Conservation (phyloP, 108 stramenopile species). For the Skeletonema tropicum region DNA sequence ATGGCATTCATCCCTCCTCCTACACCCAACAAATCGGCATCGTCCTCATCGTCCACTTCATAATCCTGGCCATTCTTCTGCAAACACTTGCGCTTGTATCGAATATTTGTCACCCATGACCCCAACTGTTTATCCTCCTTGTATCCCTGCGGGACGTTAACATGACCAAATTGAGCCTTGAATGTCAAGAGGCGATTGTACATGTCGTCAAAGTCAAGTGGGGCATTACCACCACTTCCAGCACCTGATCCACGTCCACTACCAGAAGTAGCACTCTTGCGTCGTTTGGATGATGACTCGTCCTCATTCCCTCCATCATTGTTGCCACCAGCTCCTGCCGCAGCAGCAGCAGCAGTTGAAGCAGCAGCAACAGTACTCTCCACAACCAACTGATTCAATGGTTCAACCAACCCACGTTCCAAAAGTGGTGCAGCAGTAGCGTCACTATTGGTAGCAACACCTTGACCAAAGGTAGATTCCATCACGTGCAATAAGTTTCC, state of each 20-base stretch:
- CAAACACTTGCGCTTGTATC: conserved; percentile 27
- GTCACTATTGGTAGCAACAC: neutral
- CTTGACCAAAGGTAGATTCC: neutral
- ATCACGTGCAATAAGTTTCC: neutral
- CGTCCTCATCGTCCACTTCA: conserved; percentile 14
- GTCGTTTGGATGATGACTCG: neutral
- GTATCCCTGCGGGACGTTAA: conserved; percentile 52
- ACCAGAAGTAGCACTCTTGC: neutral
- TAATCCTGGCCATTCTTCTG: conserved; percentile 18
- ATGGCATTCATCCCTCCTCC: neutral
- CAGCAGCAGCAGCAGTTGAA: neutral
- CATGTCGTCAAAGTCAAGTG: conserved; percentile 26
- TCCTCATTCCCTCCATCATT: neutral
- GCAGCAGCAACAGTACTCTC: neutral
- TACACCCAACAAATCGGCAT: neutral
- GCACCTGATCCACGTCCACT: neutral
- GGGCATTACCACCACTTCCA: neutral
- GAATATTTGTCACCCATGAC: conserved; percentile 42
- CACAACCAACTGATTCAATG: conserved; percentile 6
- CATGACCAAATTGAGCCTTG: conserved; percentile 36
- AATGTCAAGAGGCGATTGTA: conserved; percentile 9
- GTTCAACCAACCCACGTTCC: conserved; percentile 12
- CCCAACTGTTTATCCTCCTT: conserved; percentile 37
- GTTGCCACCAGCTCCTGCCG: neutral
- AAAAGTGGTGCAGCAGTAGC: neutral